A percentile compares a stretch with the other conserved stretches of the same genome.
phyloP scores from a whole-genome alignment of 1,284 basidiomycete species.

The Phellinidium pouzarii region DNA sequence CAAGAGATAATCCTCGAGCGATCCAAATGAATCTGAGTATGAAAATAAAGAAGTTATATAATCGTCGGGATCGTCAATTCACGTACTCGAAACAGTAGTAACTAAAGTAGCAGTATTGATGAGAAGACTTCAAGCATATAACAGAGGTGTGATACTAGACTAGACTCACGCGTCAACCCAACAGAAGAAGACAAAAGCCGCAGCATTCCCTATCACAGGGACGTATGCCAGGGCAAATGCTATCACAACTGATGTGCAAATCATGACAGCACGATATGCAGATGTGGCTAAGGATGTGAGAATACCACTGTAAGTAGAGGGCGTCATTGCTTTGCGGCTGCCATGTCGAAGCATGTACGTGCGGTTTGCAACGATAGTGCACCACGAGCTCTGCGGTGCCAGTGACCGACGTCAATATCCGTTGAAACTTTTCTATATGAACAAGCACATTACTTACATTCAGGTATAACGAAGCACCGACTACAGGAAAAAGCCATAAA shows the following conservation, averaged over 20 bases:
- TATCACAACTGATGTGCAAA: slow-evolving; percentile 65
- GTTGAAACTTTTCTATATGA: background rate
- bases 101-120: slow-evolving; percentile 31
- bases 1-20: slow-evolving; percentile 60
- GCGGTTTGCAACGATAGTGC: slow-evolving; percentile 62
- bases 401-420: slow-evolving; percentile 1
- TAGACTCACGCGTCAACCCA: slow-evolving; percentile 76
- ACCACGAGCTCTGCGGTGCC: slow-evolving; percentile 61
- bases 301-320: slow-evolving; percentile 57
- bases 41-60: background rate
- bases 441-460: slow-evolving; percentile 47
- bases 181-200: slow-evolving; percentile 67
- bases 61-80: background rate
- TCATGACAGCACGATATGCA: slow-evolving; percentile 74
- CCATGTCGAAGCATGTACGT: slow-evolving; percentile 63
- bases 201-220: slow-evolving; percentile 53
- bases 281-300: slow-evolving; percentile 68
- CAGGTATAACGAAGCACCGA: slow-evolving; percentile 65
- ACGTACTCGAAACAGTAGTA: slow-evolving; percentile 86
- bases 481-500: slow-evolving; percentile 69
- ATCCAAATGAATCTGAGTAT: slow-evolving; percentile 66
- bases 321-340: slow-evolving; percentile 38
- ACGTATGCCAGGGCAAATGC: slow-evolving; percentile 57
- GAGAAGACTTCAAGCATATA: slow-evolving; percentile 5
- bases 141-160: background rate